phyloP scores from a whole-genome alignment of 352 stramenopile genomes.

The Phytopythium vexans region DNA sequence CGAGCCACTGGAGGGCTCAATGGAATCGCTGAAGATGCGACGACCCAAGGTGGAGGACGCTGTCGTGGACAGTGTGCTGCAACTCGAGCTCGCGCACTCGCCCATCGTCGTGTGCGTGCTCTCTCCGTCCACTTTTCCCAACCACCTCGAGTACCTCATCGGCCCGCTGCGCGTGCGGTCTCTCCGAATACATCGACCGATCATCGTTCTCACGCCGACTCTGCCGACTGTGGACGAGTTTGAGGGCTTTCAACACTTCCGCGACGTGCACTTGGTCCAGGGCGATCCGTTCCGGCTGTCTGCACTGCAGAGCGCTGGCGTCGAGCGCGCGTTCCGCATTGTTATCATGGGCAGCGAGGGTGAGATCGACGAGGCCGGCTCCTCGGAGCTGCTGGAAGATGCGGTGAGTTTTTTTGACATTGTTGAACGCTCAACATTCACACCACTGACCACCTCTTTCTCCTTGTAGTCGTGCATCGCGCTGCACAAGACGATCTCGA shows the following conservation, averaged over 20 bases:
- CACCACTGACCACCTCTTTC: no score
- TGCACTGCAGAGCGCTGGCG: conserved; percentile 56
- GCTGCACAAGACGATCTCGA: conserved; percentile 80
- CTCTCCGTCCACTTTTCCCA: conserved; percentile 49
- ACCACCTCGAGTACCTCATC: conserved; percentile 78
- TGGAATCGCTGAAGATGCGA: not conserved
- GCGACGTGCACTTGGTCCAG: conserved; percentile 69
- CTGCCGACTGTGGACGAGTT: conserved; percentile 61
- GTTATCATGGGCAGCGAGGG: conserved; percentile 71
- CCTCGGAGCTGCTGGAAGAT: conserved; percentile 72
- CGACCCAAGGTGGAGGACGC: conserved; percentile 31
- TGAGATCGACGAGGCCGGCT: conserved; percentile 33
- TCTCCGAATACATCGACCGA: conserved; percentile 63
- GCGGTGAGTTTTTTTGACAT: conserved; percentile 28
- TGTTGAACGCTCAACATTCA: not conserved
- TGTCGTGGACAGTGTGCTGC: conserved; percentile 44
- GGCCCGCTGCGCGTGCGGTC: conserved; percentile 64
- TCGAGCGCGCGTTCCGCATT: conserved; percentile 63
- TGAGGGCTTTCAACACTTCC: conserved; percentile 65
- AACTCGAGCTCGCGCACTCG: conserved; percentile 42
- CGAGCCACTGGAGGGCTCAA: no score
- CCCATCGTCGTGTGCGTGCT: conserved; percentile 78
- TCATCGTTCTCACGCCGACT: conserved; percentile 59
- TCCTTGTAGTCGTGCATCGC: conserved; percentile 31
- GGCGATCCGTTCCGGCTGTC: conserved; percentile 57